phyloP scores from a whole-genome alignment of 2,329 filamentous ascomycete species.

The Pseudogymnoascus sp. region DNA sequence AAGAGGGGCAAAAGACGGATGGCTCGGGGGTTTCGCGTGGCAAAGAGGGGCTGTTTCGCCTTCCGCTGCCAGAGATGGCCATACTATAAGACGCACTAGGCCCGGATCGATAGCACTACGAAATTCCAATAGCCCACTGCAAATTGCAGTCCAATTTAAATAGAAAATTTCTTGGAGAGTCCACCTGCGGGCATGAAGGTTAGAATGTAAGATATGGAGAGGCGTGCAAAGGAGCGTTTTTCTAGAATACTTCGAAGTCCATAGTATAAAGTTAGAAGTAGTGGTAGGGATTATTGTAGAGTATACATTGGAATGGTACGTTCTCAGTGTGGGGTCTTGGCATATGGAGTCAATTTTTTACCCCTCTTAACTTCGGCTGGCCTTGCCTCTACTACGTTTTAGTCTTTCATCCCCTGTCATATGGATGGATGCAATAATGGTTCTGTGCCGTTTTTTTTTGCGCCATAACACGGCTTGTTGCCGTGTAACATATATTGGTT shows the following conservation, averaged over 20 bases:
- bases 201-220: background rate
- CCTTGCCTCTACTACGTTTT: background rate
- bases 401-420: background rate
- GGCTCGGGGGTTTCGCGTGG: background rate
- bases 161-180: background rate
- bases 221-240: background rate
- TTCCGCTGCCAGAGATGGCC: background rate
- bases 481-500: background rate
- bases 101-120: background rate
- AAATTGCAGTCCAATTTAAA: background rate
- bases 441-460: background rate
- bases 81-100: background rate
- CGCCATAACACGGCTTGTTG: background rate
- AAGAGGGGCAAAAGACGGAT: background rate
- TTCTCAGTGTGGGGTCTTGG: background rate
- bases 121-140: background rate
- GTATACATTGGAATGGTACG: background rate
- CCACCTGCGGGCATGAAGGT: background rate
- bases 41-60: background rate
- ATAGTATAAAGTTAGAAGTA: background rate
- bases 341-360: background rate
- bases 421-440: background rate
- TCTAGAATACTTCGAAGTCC: background rate
- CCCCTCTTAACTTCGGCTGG: background rate
- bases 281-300: background rate